Percentiles rank a stretch among this genome's conserved stretches.
phyloP scores from a whole-genome alignment of 2,329 filamentous ascomycete species.

The Phialophora expanda region DNA sequence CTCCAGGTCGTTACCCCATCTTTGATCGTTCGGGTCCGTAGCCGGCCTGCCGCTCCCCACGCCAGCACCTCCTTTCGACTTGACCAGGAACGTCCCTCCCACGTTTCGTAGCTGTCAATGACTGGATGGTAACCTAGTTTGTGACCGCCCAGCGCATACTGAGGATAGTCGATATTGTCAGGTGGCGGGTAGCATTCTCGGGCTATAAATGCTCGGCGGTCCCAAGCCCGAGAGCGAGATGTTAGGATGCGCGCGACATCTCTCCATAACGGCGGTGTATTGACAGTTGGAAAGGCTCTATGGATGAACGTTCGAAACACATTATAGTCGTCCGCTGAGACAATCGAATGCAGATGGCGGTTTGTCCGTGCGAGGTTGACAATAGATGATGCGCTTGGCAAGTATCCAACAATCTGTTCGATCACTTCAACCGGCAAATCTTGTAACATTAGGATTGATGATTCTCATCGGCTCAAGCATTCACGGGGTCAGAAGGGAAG shows the following conservation, averaged over 20 bases:
- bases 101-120: conserved; percentile 63
- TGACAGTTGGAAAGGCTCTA: conserved; percentile 54
- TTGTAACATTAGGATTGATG: conserved; percentile 23
- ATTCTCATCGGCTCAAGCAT: neutral
- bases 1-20: conserved; percentile 45
- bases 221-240: conserved; percentile 62
- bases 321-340: conserved; percentile 56
- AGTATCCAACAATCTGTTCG: conserved; percentile 48
- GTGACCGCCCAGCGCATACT: conserved; percentile 50
- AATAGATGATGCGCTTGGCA: conserved; percentile 55
- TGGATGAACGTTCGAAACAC: conserved; percentile 55
- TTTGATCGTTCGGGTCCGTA: conserved; percentile 58
- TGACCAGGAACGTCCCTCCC: conserved; percentile 53
- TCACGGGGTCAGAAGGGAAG: neutral
- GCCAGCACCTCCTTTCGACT: conserved; percentile 61
- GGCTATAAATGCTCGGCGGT: conserved; percentile 61
- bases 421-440: conserved; percentile 48
- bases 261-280: conserved; percentile 52
- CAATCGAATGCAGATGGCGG: conserved; percentile 52
- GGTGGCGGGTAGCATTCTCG: conserved; percentile 56
- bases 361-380: conserved; percentile 54
- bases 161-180: conserved; percentile 16
- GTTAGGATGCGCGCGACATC: conserved; percentile 61
- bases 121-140: conserved; percentile 63
- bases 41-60: conserved; percentile 65